Base-by-base conservation (phyloP, 805 yeast species). In the Saitoella complicata region DNA sequence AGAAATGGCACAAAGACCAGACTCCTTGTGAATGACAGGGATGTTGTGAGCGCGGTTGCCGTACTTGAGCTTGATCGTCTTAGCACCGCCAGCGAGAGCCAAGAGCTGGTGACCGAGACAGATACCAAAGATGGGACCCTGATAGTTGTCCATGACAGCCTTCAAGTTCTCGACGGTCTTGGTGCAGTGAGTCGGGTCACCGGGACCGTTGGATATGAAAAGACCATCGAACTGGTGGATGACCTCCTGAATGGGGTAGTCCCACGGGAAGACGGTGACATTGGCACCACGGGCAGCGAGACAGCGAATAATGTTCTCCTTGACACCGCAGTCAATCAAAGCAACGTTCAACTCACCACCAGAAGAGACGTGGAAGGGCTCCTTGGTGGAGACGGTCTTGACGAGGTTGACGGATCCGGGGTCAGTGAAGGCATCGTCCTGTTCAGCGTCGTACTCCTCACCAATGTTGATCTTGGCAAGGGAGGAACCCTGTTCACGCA, bases 21-120 rank as follows among this genome's bases (percentile, higher is more conserved):
- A 81, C 51, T 76, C 79, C 53, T 78, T 73, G 52, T 81, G 86
- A 54, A 94, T 82, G 69, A 91, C 82, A 49, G 98, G 98, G 56
- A 91, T 91, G 66, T 91, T 91, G 68, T 91, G 98, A 58, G 96
- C 98, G 73, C 98, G 86, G 73, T 91, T 91, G 77, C 98, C 98
- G 58, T 85, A 91, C 68, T 87, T 87, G 69, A 91, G 68, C 68
- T 91, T 91, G 56, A 76, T 54, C 40, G 98, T 91, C 32, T 83
- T 71, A 48, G 97, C 97, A 59, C 98, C 98, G 44, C 91, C 68
- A 41, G 98, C 95, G 66, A 93, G 73, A 32, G 97, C 95, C 61
- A 91, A 66, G 59, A 91, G 74, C 71, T 91, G 98, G 67, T 91
- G 98, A 64, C 98, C 98, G 53, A 91, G 71, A 75, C 98, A 91